Conservation (phyloP, 148 eudicot species). For the Fagopyrum homotropicum region DNA sequence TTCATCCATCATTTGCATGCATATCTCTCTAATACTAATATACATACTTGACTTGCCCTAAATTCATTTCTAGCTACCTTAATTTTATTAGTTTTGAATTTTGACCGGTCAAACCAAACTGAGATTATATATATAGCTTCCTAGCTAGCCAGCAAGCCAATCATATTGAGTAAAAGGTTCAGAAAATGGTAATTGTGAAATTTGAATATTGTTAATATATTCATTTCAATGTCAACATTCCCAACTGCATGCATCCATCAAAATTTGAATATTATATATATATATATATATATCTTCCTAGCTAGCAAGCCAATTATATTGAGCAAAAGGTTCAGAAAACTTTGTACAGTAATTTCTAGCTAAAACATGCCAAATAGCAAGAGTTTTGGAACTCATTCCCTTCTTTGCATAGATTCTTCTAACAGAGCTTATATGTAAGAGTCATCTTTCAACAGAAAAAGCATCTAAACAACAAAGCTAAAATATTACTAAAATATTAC, state of each 20-base stretch:
- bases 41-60: too few species aligned
- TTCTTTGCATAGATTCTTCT: constrained; percentile 84
- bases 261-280: too few species aligned
- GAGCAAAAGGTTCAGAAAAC: too few species aligned
- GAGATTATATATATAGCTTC: neutral
- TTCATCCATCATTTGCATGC: neutral
- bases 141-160: neutral
- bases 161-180: neutral
- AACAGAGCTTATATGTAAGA: constrained; percentile 45
- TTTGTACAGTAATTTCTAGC: constrained; percentile 45
- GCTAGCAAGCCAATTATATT: constrained; percentile 4
- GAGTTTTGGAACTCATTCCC: constrained; percentile 77
- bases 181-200: neutral
- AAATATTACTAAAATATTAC: too few species aligned
- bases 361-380: constrained; percentile 83
- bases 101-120: neutral
- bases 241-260: constrained; percentile 10
- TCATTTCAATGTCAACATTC: constrained; percentile 1
- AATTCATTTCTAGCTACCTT: neutral
- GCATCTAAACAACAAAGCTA: neutral
- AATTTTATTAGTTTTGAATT: neutral
- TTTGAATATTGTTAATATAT: neutral
- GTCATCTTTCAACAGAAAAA: constrained; percentile 35
- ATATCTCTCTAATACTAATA: too few species aligned
- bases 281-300: too few species aligned